Conservation (phyloP, 139 green algal species). For the Ostreobium quekettii region DNA sequence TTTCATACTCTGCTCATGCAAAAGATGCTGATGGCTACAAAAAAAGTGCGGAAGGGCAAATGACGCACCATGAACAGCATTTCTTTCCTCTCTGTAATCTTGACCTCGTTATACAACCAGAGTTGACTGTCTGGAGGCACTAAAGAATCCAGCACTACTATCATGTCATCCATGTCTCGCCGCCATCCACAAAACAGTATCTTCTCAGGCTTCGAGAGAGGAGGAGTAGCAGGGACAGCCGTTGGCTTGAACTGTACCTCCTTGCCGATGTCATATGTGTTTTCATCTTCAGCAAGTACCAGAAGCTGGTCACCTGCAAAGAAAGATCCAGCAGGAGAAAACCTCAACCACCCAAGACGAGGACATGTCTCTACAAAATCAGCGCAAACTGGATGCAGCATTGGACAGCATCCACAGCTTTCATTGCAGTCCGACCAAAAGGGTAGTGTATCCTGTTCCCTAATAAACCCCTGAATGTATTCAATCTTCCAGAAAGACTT, state of each 20-base stretch:
- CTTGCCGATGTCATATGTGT: slow-evolving; percentile 33
- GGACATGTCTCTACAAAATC: too few relatives aligned
- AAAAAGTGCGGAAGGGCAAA: too few relatives aligned
- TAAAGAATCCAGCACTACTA: slow-evolving; percentile 44
- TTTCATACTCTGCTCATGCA: too few relatives aligned
- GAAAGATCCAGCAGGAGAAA: slow-evolving; percentile 7
- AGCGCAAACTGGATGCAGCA: too few relatives aligned
- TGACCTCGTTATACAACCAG: slow-evolving; percentile 43
- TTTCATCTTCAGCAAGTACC: slow-evolving; percentile 51
- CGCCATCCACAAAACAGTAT: slow-evolving; percentile 52
- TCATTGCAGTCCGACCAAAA: too few relatives aligned
- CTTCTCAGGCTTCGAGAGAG: slow-evolving; percentile 22
- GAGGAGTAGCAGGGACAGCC: background rate
- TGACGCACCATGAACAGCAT: slow-evolving; percentile 14
- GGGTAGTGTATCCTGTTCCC: too few relatives aligned
- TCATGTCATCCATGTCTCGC: slow-evolving; percentile 52
- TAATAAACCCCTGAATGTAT: too few relatives aligned
- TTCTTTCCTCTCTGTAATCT: slow-evolving; percentile 24
- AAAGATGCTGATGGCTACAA: too few relatives aligned
- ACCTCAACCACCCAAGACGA: slow-evolving; percentile 22
- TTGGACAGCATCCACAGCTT: too few relatives aligned
- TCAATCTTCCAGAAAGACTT: too few relatives aligned
- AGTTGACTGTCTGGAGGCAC: slow-evolving; percentile 34
- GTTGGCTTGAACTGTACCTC: background rate
- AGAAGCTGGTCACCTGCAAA: slow-evolving; percentile 32